Evolutionary conservation across 345 rosid species (phyloP).

Genomic region (Rhodomyrtus tomentosa): DNA sequence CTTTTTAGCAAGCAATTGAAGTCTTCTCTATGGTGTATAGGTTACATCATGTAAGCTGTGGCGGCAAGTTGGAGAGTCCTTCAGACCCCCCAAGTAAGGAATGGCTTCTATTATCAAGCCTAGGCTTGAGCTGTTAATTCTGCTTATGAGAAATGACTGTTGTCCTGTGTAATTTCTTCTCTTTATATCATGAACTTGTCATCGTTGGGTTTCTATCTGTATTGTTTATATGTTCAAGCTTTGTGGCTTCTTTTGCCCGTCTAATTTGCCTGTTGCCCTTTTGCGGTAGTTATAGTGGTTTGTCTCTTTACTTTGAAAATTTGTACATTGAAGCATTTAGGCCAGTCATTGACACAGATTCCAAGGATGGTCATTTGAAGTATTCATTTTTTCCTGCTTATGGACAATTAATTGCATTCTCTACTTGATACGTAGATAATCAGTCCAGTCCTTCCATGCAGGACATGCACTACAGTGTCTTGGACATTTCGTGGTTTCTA

Average conservation of each 20-base stretch:
- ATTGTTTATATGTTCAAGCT: not conserved
- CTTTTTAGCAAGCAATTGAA: not conserved
- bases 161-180: not conserved
- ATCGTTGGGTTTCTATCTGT: not conserved
- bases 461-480: slow-evolving; percentile 71
- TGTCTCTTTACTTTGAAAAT: not conserved
- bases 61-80: slow-evolving; percentile 82
- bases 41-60: slow-evolving; percentile 64
- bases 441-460: slow-evolving; percentile 12
- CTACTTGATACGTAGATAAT: not conserved
- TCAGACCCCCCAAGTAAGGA: slow-evolving; percentile 73
- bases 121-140: not conserved
- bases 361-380: not conserved
- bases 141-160: not conserved
- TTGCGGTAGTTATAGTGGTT: not conserved
- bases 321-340: not conserved
- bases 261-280: not conserved
- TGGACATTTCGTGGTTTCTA: slow-evolving; percentile 75
- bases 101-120: not conserved
- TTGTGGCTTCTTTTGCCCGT: not conserved
- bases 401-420: not conserved
- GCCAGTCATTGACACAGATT: not conserved
- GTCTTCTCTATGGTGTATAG: slow-evolving; percentile 12
- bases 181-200: not conserved
- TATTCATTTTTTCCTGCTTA: not conserved